Conservation (phyloP, 208 protist genomes). For the Novymonas esmeraldas region DNA sequence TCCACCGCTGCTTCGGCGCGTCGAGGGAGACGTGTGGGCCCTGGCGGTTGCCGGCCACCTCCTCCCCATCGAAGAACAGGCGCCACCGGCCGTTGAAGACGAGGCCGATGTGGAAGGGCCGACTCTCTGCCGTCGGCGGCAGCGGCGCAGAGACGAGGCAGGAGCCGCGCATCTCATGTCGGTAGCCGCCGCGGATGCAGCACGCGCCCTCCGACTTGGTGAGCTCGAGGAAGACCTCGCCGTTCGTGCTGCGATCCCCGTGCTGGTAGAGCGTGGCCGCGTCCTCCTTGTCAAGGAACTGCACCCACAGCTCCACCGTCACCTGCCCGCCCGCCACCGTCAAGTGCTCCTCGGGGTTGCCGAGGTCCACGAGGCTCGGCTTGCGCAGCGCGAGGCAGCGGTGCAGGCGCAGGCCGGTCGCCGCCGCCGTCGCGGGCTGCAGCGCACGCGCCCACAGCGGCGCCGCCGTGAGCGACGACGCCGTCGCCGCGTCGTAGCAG, state of each 20-base stretch:
- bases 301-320: slow-evolving; percentile 88
- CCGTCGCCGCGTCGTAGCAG: slow-evolving; percentile 27
- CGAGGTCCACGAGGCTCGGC: slow-evolving; percentile 77
- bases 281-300: slow-evolving; percentile 77
- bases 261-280: slow-evolving; percentile 88
- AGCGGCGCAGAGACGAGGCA: slow-evolving; percentile 77
- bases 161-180: slow-evolving; percentile 82
- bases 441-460: slow-evolving; percentile 39
- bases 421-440: slow-evolving; percentile 26
- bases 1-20: slow-evolving; percentile 79
- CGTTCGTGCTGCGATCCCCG: slow-evolving; percentile 84
- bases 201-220: slow-evolving; percentile 72
- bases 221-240: slow-evolving; percentile 91
- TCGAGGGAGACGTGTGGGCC: slow-evolving; percentile 79
- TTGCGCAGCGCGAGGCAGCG: slow-evolving; percentile 76
- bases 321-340: slow-evolving; percentile 73
- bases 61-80: slow-evolving; percentile 80
- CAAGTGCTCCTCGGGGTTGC: slow-evolving; percentile 62
- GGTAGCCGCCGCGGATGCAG: slow-evolving; percentile 87
- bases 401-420: slow-evolving; percentile 25
- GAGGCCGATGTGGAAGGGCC: slow-evolving; percentile 80
- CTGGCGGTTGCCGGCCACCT: slow-evolving; percentile 66
- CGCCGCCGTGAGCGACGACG: slow-evolving; percentile 29
- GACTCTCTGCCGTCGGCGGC: slow-evolving; percentile 53
- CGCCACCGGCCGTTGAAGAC: slow-evolving; percentile 90